These are phyloP conservation scores for Aspergillus alliaceus DNA, from an alignment of 2,329 filamentous ascomycete genomes.

Conservation along the genomic window DNA sequence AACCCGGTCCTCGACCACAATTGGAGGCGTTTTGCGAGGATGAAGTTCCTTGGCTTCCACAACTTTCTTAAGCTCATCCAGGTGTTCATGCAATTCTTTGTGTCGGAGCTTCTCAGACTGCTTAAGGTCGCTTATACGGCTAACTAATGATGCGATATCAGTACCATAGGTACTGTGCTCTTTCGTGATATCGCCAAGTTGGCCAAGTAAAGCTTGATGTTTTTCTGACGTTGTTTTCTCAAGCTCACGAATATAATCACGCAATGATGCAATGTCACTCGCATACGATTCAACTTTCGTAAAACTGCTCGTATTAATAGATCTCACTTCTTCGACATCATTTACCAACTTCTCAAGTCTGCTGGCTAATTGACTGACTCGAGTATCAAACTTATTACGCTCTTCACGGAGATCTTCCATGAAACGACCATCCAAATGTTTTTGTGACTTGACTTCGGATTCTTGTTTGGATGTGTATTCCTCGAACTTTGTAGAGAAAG, in stretches of 20 bases:
- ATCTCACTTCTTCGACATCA: background rate
- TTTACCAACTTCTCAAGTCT: background rate
- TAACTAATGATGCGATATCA: conserved; percentile 6
- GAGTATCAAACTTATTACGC: background rate
- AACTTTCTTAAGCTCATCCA: conserved; percentile 4
- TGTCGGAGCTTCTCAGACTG: background rate
- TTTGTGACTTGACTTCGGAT: background rate
- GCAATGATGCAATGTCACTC: conserved; percentile 4
- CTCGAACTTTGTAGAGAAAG: conserved; percentile 6
- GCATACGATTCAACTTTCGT: background rate
- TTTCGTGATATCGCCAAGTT: background rate
- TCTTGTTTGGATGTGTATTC: background rate
- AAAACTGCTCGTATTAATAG: background rate
- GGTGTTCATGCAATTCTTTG: conserved; percentile 3
- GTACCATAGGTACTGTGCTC: background rate
- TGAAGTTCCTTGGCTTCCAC: background rate
- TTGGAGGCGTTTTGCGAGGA: background rate
- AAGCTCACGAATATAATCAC: conserved; percentile 8
- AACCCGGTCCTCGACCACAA: background rate
- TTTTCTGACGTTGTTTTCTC: background rate
- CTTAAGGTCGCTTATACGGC: conserved; percentile 8
- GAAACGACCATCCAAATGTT: background rate
- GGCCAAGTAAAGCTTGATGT: conserved; percentile 5
- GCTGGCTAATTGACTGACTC: background rate
- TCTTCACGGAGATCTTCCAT: background rate